Conservation (phyloP, 495 filamentous ascomycete species). For the Penicillium cataractarum region DNA sequence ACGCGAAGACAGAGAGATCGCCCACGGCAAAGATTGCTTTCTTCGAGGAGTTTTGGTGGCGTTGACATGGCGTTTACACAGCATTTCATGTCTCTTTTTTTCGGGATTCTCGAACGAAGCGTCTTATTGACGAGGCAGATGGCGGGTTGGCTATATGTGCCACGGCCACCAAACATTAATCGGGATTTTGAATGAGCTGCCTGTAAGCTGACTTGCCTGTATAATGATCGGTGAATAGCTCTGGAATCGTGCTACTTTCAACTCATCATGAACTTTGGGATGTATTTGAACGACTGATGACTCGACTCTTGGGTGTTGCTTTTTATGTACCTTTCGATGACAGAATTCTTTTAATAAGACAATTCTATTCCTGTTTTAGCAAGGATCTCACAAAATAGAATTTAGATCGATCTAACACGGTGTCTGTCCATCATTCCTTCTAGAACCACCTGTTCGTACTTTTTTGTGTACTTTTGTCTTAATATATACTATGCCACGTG, state of each 20-base stretch:
- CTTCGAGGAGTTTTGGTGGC: neutral
- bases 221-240: neutral
- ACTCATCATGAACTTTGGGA: neutral
- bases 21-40: neutral
- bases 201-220: no score
- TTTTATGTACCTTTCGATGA: neutral
- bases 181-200: neutral
- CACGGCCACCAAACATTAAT: neutral
- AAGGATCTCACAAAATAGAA: neutral
- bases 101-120: neutral
- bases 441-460: slow-evolving; percentile 9
- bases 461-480: neutral
- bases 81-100: neutral
- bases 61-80: neutral
- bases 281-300: neutral
- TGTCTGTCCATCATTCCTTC: neutral
- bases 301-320: neutral
- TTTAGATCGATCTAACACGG: neutral
- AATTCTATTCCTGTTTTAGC: neutral
- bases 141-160: neutral
- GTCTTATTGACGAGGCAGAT: neutral
- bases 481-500: slow-evolving; percentile 6
- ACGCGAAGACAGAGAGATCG: neutral
- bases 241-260: neutral
- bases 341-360: neutral